Base-by-base conservation (phyloP, 768 basidiomycete genomes). In the Tylopilus balloui region DNA sequence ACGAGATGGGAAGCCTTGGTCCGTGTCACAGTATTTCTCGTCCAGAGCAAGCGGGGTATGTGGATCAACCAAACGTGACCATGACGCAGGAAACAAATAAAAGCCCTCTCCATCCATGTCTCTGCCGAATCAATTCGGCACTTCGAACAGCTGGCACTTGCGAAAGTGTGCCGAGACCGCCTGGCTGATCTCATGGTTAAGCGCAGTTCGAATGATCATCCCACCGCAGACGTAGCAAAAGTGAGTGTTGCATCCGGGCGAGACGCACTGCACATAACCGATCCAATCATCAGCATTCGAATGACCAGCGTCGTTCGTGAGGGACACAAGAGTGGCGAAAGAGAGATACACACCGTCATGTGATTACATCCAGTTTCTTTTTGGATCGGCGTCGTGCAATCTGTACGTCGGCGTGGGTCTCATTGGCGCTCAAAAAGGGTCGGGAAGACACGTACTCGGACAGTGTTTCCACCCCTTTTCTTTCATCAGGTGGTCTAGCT, bases 381-480 rank as follows among this genome's bases (percentile, higher is more conserved):
- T 47, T 69, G 73, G 17, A 79, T 74, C 4, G 78, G 74, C 10
- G 79, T 77, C 42, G 51, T 61, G 53, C 77, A 78, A 28, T 71
- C 76, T 75, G 51, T 8, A 3, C 15, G 24, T 15, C 6, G 15
- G 35, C 43, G 23, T 7, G 17, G 3, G 27, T 14, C 1, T 4
- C 19, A 7, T 34, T 17, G 21, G 34, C 13, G 24, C 34, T 34
- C 7, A 17, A 20, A 4, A 20, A 13, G 13, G 19, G 31, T 1
- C 6, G 23, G 14, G 20, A 11, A 9, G 12, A n/a, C 10, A 54
- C 71, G 42, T 55, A 70, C 83, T 79, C 51, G 84, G 80, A 59
- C 84, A 86, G 45, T 74, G 73, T 51, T 78, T 80, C 84, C 83
- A 85, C 6, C 82, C 82, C n/a, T 71, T 65, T 55, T 69, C 53